These are phyloP conservation scores for Xylaria sp. DNA, from an alignment of 2,329 filamentous ascomycete genomes.

Conservation along the genomic window DNA sequence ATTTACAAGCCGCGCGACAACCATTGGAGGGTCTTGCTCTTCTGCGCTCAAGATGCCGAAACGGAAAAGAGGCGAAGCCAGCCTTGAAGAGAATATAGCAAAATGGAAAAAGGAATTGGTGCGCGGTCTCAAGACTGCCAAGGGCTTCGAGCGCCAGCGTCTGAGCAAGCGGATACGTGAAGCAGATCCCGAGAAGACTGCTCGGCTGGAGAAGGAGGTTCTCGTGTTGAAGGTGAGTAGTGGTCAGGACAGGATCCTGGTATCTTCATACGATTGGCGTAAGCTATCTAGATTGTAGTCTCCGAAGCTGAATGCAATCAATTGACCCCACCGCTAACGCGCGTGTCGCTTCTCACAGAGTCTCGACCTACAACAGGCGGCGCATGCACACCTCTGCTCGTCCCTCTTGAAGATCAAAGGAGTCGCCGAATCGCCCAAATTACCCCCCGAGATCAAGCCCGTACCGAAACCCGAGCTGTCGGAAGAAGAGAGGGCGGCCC, in stretches of 20 bases:
- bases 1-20: background rate
- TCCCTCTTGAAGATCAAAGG: constrained; percentile 60
- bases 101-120: constrained; percentile 65
- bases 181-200: constrained; percentile 56
- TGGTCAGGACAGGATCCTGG: too few species aligned
- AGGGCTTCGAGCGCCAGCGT: constrained; percentile 80
- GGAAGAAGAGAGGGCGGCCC: constrained; percentile 56
- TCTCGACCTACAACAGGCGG: constrained; percentile 63
- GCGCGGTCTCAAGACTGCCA: constrained; percentile 72
- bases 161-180: constrained; percentile 65
- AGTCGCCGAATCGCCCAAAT: constrained; percentile 55
- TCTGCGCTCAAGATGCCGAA: constrained; percentile 33
- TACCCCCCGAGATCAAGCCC: constrained; percentile 56
- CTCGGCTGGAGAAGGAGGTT: constrained; percentile 67
- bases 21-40: background rate
- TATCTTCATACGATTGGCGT: too few species aligned
- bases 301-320: too few species aligned
- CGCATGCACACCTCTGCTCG: constrained; percentile 61
- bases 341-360: constrained; percentile 46
- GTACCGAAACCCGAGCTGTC: constrained; percentile 57
- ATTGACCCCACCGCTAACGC: constrained; percentile 10
- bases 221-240: constrained; percentile 58
- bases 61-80: constrained; percentile 60
- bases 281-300: too few species aligned
- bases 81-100: constrained; percentile 56